Evolutionary conservation across 352 stramenopile genomes (phyloP), one percentile per base, ranked within the genome.

Genomic region (Phytophthora foliorum): DNA sequence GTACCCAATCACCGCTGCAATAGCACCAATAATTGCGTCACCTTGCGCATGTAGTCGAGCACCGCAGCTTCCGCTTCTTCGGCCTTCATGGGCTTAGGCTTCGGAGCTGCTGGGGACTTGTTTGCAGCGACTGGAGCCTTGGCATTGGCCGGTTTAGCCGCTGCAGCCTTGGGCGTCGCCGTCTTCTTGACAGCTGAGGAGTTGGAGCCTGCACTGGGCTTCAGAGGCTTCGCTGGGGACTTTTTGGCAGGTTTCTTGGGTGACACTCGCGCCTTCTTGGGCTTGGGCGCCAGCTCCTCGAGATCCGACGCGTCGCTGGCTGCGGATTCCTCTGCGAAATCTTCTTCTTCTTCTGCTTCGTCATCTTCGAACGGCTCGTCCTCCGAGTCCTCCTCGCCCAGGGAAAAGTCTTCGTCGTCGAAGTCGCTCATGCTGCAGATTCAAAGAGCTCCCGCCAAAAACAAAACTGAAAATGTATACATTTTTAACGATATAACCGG

Each of bases 1-100:
- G 6, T 44, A 4, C 9, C 29, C 29, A 34, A 11, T 17, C 7
- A 50, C 17, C 55, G 22, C 10, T 24, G 17, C 31, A 55, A 50
- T 34, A 58, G n/a, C 22, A 29, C 29, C 19, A 25, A 44, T 31
- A 58, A 27, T 46, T 39, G 10, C 24, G 22, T 6, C 3, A 88
- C 84, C 74, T 90, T 91, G 70, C 78, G 80, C 83, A 92, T 93
- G 48, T 92, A 92, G 45, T 91, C 81, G 13, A 92, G 80, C 49
- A 93, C 82, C 0, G 81, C 74, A 4, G 57, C 61, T 24, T 84
- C 78, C 0, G 85, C 76, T 21, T 86, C 74, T 13, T 52, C 73
- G 14, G 74, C 76, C 27, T 82, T 89, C 59, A 90, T 55, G 10
- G 58, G 38, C 42, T 75, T 78, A 3, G 63, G 22, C 38, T 78